Conservation (phyloP, 164 flowering plant genomes). For the Kalanchoe fedtschenkoi region DNA sequence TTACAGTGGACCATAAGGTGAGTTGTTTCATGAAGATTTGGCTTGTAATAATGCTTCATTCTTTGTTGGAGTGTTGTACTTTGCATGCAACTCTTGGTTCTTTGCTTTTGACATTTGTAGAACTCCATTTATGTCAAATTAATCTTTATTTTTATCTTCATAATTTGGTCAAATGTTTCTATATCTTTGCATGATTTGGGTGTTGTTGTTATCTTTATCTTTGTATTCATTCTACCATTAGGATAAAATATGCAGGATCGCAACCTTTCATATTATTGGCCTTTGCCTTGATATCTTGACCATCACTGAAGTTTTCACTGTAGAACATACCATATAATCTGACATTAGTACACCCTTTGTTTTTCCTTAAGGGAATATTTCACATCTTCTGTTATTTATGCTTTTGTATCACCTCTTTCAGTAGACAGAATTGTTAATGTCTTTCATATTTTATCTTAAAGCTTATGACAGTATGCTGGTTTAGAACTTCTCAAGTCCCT, state of each 20-base stretch:
- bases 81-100: neutral
- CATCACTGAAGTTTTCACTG: too few species aligned
- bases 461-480: neutral
- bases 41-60: neutral
- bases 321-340: neutral
- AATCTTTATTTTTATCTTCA: neutral
- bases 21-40: slow-evolving; percentile 6
- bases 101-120: neutral
- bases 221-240: neutral
- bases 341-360: neutral
- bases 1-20: slow-evolving; percentile 83
- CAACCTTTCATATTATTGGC: neutral
- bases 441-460: too few species aligned
- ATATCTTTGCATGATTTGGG: neutral
- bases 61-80: neutral
- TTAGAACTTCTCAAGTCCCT: too few species aligned
- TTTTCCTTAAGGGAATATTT: too few species aligned
- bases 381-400: neutral
- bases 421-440: neutral
- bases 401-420: neutral
- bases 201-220: neutral
- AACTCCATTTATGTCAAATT: too few species aligned
- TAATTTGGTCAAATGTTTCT: neutral
- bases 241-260: neutral
- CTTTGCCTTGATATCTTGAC: too few species aligned